Conservation (phyloP, 1,139 yeast species). For the Sugiyamaella pinicola region DNA sequence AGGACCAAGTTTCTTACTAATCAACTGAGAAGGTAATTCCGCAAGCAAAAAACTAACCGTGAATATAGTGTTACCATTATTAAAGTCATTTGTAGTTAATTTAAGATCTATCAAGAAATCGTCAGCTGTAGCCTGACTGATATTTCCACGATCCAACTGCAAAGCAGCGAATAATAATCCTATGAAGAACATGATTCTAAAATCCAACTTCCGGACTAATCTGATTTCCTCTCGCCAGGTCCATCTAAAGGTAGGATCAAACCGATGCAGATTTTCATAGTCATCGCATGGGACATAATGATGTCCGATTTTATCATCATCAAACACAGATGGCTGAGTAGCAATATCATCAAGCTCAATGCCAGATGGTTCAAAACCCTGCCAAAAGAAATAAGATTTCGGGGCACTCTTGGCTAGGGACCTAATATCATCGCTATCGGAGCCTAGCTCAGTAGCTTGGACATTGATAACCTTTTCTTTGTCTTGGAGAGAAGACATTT, state of each 20-base stretch:
- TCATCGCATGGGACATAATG: conserved; percentile 50
- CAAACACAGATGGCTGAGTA: conserved; percentile 31
- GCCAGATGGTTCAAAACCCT: conserved; percentile 6
- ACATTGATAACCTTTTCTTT: conserved; percentile 1
- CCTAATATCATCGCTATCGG: neutral
- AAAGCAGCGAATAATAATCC: conserved; percentile 52
- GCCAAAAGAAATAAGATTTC: conserved; percentile 17
- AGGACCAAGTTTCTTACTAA: conserved; percentile 55
- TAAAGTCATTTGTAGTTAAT: conserved; percentile 53
- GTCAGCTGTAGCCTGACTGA: conserved; percentile 55
- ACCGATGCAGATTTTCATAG: conserved; percentile 50
- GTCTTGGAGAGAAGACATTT: conserved; percentile 3
- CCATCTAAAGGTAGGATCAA: conserved; percentile 55
- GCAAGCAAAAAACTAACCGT: conserved; percentile 49
- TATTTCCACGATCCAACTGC: conserved; percentile 55
- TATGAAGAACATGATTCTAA: conserved; percentile 49
- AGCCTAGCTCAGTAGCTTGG: conserved; percentile 1
- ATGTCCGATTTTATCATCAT: conserved; percentile 49
- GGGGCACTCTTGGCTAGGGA: conserved; percentile 7
- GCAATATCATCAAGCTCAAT: conserved; percentile 25
- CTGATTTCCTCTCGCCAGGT: conserved; percentile 48
- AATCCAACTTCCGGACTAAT: conserved; percentile 51
- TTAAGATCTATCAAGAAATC: conserved; percentile 50
- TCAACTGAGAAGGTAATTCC: conserved; percentile 57
- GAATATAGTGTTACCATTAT: conserved; percentile 51